phyloP scores from a whole-genome alignment of 306 rosid genomes.

The Prunus armeniaca region DNA sequence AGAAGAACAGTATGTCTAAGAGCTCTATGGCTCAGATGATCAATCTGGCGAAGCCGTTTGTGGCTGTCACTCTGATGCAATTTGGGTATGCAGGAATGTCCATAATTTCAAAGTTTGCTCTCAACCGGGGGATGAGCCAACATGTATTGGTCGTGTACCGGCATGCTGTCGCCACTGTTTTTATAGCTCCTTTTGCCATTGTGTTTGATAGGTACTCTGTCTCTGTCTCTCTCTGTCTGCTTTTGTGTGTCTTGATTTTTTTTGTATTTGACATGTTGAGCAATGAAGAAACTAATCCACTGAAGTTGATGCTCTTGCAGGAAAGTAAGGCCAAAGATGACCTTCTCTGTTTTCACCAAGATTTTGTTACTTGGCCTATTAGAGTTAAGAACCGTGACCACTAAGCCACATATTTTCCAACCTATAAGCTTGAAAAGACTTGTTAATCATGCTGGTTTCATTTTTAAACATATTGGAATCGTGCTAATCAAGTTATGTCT shows the following conservation, averaged over 20 bases:
- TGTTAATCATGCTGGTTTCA: not conserved
- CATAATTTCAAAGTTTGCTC: slow-evolving; percentile 36
- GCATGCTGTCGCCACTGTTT: slow-evolving; percentile 34
- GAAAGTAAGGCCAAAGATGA: slow-evolving; percentile 53
- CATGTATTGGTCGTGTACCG: slow-evolving; percentile 45
- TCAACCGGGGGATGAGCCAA: slow-evolving; percentile 51
- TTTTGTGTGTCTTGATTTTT: not conserved
- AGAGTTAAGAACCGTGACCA: slow-evolving; percentile 28
- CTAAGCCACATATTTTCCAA: not conserved
- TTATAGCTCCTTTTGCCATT: slow-evolving; percentile 50
- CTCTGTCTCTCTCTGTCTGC: not conserved
- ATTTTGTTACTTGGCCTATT: slow-evolving; percentile 34
- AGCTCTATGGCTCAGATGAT: slow-evolving; percentile 12
- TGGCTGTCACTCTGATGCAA: slow-evolving; percentile 42
- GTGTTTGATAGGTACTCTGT: slow-evolving; percentile 39
- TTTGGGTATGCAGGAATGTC: slow-evolving; percentile 50
- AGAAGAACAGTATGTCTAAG: slow-evolving; percentile 7
- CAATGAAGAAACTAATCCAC: not conserved
- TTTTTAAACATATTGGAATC: not conserved
- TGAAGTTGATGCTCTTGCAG: slow-evolving; percentile 24
- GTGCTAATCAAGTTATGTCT: not conserved
- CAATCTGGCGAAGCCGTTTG: slow-evolving; percentile 27
- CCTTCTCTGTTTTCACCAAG: slow-evolving; percentile 30
- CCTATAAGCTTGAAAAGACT: not conserved
- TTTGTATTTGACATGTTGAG: not conserved